Conservation (phyloP, 2,329 filamentous ascomycete genomes). For the Parascedosporium putredinis region DNA sequence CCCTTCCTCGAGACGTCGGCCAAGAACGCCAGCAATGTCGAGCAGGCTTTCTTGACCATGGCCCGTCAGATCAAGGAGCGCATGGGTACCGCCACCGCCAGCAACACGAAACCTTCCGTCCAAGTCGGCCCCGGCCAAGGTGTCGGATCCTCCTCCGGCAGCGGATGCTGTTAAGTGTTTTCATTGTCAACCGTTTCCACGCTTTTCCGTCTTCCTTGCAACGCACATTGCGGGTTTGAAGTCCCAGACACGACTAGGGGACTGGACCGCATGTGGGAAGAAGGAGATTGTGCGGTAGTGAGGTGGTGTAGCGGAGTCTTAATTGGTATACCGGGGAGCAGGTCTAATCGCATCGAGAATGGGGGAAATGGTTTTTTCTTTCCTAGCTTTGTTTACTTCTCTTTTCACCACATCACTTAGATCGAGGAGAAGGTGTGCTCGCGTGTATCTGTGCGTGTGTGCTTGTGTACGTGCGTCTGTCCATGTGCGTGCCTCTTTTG, state of each 20-base stretch:
- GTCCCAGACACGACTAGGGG: conserved; percentile 1
- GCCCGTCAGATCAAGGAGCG: conserved; percentile 99
- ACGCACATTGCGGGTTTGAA: not conserved
- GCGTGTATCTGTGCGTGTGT: too few species aligned
- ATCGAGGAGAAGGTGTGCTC: not conserved
- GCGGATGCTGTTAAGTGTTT: conserved; percentile 73
- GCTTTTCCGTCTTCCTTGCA: not conserved
- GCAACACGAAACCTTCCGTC: conserved; percentile 97
- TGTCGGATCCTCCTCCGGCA: conserved; percentile 75
- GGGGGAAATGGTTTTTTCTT: conserved; percentile 3
- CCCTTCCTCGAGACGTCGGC: conserved; percentile 99
- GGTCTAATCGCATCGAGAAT: conserved; percentile 5
- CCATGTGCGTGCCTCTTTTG: too few species aligned
- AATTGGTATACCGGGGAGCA: conserved; percentile 1
- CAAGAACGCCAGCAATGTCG: conserved; percentile 99
- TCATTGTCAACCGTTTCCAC: not conserved
- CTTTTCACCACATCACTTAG: conserved; percentile 7
- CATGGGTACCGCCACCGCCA: conserved; percentile 90
- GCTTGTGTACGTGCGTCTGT: too few species aligned
- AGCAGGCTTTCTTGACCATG: conserved; percentile 99
- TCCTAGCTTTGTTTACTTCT: too few species aligned
- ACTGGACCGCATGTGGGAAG: not conserved
- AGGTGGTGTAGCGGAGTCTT: conserved; percentile 6
- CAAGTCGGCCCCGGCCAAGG: conserved; percentile 92
- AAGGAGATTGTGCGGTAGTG: conserved; percentile 2